Conservation (phyloP, 2,329 filamentous ascomycete genomes). For the Fusarium sp. region DNA sequence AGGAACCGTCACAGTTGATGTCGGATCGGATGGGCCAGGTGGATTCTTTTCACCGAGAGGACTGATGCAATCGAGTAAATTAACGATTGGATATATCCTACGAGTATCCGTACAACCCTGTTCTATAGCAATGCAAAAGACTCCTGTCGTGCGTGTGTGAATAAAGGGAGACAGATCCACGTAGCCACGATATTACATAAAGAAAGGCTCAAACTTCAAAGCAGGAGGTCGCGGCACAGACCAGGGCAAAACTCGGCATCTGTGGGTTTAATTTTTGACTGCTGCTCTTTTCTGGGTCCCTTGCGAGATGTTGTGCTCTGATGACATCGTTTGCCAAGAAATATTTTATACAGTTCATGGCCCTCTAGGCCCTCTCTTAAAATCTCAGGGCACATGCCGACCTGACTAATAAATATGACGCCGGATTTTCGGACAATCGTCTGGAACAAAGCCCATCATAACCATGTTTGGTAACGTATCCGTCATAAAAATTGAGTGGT, state of each 20-base stretch:
- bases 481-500: slow-evolving; percentile 20
- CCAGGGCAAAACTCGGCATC: slow-evolving; percentile 29
- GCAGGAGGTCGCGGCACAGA: slow-evolving; percentile 7
- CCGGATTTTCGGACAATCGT: slow-evolving; percentile 2
- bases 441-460: slow-evolving; percentile 9
- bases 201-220: not conserved
- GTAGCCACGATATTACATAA: slow-evolving; percentile 1
- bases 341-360: not conserved
- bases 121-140: not conserved
- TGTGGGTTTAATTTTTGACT: slow-evolving; percentile 10
- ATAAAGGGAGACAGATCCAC: slow-evolving; percentile 1
- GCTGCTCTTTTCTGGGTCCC: not conserved
- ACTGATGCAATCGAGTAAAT: slow-evolving; percentile 28
- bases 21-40: slow-evolving; percentile 22
- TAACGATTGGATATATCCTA: slow-evolving; percentile 29
- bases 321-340: slow-evolving; percentile 37
- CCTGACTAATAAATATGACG: not conserved
- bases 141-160: not conserved
- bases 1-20: slow-evolving; percentile 14
- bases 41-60: not conserved
- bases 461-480: slow-evolving; percentile 1
- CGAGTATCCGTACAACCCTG: slow-evolving; percentile 1
- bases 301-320: not conserved
- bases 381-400: not conserved
- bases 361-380: slow-evolving; percentile 9